A percentile compares a stretch with the other conserved stretches of the same genome.
phyloP scores from a whole-genome alignment of 2,329 filamentous ascomycete species.

The Ascochyta fabae region DNA sequence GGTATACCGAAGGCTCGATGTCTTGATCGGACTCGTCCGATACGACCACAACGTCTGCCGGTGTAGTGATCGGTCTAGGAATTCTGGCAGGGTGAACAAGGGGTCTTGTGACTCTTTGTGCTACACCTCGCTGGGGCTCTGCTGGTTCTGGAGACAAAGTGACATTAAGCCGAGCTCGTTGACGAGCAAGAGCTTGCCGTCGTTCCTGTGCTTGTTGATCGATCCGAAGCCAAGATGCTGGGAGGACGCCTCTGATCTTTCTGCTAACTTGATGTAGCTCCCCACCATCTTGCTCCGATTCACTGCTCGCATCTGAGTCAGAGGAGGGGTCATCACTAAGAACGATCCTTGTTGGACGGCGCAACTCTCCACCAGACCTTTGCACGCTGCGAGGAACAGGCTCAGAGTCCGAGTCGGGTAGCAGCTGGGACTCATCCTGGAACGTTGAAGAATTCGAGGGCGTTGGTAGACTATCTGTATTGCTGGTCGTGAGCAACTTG shows the following conservation, averaged over 20 bases:
- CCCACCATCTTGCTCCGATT: slow-evolving; percentile 40
- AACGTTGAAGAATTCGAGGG: slow-evolving; percentile 43
- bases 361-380: slow-evolving; percentile 19
- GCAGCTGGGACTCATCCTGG: slow-evolving; percentile 21
- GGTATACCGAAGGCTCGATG: slow-evolving; percentile 6
- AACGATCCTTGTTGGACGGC: slow-evolving; percentile 23
- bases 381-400: slow-evolving; percentile 21
- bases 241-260: slow-evolving; percentile 57
- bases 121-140: slow-evolving; percentile 45
- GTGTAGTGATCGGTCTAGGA: not conserved
- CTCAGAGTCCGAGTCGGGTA: slow-evolving; percentile 32
- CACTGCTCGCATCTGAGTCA: slow-evolving; percentile 27
- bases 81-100: not conserved
- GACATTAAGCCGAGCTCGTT: slow-evolving; percentile 17
- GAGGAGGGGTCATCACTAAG: slow-evolving; percentile 31
- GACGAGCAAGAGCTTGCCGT: slow-evolving; percentile 25
- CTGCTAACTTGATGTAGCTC: slow-evolving; percentile 47
- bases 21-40: slow-evolving; percentile 47
- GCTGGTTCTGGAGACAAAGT: slow-evolving; percentile 28
- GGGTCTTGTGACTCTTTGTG: slow-evolving; percentile 34
- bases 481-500: slow-evolving; percentile 8
- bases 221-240: slow-evolving; percentile 58
- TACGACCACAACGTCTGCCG: slow-evolving; percentile 36
- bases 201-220: slow-evolving; percentile 49
- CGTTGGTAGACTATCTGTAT: slow-evolving; percentile 35